A percentile compares a stretch with the other conserved stretches of the same genome.
Conservation (phyloP, 768 basidiomycete species). For the Rubroboletus pulcherrimus region DNA sequence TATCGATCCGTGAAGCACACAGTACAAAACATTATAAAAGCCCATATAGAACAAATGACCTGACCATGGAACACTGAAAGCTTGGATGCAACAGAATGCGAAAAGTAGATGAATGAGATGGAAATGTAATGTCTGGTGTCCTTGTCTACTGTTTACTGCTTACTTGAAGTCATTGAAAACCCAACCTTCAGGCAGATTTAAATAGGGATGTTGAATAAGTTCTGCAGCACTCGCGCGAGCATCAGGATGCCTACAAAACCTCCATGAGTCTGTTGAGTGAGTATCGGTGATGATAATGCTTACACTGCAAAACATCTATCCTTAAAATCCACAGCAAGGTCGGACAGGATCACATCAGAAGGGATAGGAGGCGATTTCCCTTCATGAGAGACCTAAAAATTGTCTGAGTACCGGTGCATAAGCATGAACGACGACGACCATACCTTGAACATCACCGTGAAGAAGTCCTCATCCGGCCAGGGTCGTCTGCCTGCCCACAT, state of each 20-base stretch:
- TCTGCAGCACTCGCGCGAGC: slow-evolving; percentile 78
- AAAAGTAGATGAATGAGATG: slow-evolving; percentile 28
- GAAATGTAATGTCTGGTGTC: slow-evolving; percentile 15
- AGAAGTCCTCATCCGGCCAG: slow-evolving; percentile 86
- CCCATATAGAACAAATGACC: slow-evolving; percentile 30
- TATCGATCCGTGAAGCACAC: slow-evolving; percentile 23
- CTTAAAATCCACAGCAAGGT: slow-evolving; percentile 82
- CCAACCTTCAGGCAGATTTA: slow-evolving; percentile 70
- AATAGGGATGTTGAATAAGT: slow-evolving; percentile 76
- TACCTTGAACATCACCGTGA: slow-evolving; percentile 95
- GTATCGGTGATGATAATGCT: slow-evolving; percentile 24
- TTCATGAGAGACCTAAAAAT: slow-evolving; percentile 71
- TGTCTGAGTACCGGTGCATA: background rate
- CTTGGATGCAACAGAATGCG: slow-evolving; percentile 22
- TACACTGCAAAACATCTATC: slow-evolving; percentile 87
- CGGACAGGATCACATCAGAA: slow-evolving; percentile 69
- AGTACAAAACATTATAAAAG: slow-evolving; percentile 33
- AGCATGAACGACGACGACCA: slow-evolving; percentile 8
- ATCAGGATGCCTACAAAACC: slow-evolving; percentile 62
- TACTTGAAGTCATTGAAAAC: slow-evolving; percentile 55
- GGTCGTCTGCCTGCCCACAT: slow-evolving; percentile 98
- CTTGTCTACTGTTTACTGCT: slow-evolving; percentile 9
- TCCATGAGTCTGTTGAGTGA: background rate
- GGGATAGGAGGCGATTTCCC: slow-evolving; percentile 89
- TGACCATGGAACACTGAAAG: slow-evolving; percentile 12